These are phyloP conservation scores for Moricandia moricandioides DNA, from an alignment of 345 rosid genomes.

Conservation along the genomic window DNA sequence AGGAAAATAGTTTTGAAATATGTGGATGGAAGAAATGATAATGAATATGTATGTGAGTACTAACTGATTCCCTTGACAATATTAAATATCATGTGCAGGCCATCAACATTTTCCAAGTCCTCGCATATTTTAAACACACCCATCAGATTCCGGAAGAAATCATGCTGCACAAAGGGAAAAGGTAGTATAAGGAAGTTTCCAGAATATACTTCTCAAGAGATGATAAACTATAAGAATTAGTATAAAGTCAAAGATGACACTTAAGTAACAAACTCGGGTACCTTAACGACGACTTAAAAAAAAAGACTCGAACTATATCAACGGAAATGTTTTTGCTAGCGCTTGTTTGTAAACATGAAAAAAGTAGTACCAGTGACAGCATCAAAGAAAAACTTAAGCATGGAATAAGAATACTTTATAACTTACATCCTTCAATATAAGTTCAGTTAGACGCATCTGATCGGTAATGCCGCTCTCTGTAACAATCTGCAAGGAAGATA, in stretches of 20 bases:
- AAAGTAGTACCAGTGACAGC: conserved; percentile 1
- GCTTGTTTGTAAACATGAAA: conserved; percentile 1
- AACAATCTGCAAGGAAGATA: conserved; percentile 45
- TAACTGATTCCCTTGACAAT: conserved; percentile 88
- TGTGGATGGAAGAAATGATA: conserved; percentile 1
- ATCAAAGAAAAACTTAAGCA: conserved; percentile 7
- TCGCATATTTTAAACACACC: conserved; percentile 82
- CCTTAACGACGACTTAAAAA: background rate
- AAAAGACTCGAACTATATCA: background rate
- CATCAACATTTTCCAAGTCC: conserved; percentile 79
- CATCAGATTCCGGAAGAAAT: conserved; percentile 80
- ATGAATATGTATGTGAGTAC: conserved; percentile 31
- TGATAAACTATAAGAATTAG: background rate
- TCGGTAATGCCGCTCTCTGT: conserved; percentile 85
- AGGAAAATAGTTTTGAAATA: background rate
- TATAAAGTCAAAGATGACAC: background rate
- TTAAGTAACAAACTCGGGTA: conserved; percentile 11
- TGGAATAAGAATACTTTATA: conserved; percentile 1
- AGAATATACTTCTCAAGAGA: background rate
- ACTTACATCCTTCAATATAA: conserved; percentile 79
- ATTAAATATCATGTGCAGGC: conserved; percentile 92
- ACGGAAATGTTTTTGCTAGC: conserved; percentile 5
- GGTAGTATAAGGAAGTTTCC: conserved; percentile 15
- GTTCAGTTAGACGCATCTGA: conserved; percentile 81
- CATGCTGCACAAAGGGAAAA: conserved; percentile 62